Conservation (phyloP, 1,139 yeast genomes). For the Yamadazyma dushanensis region DNA sequence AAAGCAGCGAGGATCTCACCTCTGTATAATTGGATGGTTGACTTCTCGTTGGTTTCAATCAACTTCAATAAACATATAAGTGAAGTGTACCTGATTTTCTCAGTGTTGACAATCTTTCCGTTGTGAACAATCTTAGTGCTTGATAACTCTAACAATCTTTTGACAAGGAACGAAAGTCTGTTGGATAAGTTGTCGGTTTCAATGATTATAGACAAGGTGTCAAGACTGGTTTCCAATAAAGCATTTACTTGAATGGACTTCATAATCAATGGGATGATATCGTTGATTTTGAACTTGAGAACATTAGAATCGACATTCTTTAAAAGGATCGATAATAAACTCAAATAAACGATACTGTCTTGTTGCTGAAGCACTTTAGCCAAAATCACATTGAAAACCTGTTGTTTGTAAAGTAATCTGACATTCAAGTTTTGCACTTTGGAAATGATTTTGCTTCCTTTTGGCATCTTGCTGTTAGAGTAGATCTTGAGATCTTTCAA, state of each 20-base stretch:
- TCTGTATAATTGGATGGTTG: conserved; percentile 52
- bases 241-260: conserved; percentile 55
- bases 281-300: conserved; percentile 58
- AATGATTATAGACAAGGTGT: conserved; percentile 50
- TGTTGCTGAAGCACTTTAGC: conserved; percentile 46
- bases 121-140: conserved; percentile 21
- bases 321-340: conserved; percentile 66
- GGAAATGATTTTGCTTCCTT: conserved; percentile 37
- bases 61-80: conserved; percentile 56
- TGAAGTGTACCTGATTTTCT: conserved; percentile 54
- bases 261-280: conserved; percentile 68
- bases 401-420: conserved; percentile 74
- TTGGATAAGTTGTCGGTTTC: conserved; percentile 13
- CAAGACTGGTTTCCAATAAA: conserved; percentile 62
- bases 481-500: conserved; percentile 63
- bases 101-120: conserved; percentile 26
- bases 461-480: conserved; percentile 37
- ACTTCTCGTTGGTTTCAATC: conserved; percentile 38
- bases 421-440: conserved; percentile 58
- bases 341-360: conserved; percentile 46
- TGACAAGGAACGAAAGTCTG: conserved; percentile 58
- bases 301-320: conserved; percentile 58
- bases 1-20: conserved; percentile 49
- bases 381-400: conserved; percentile 59
- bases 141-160: conserved; percentile 47